Conservation (phyloP, 2,329 filamentous ascomycete species). For the Fusarium illudens region DNA sequence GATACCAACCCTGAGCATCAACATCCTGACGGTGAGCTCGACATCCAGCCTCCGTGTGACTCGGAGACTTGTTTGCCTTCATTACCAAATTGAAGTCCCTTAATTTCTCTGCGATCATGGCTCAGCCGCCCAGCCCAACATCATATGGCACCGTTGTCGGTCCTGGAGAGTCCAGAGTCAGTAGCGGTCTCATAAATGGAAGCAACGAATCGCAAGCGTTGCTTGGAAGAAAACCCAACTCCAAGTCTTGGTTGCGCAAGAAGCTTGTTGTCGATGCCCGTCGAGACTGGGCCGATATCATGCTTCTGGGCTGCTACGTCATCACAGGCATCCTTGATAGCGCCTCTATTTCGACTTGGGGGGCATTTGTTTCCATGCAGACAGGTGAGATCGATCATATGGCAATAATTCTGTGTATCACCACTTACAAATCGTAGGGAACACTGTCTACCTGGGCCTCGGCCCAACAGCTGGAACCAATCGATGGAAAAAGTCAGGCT, state of each 20-base stretch:
- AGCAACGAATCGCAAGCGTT: constrained; percentile 26
- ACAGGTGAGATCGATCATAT: constrained; percentile 62
- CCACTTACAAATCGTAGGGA: constrained; percentile 55
- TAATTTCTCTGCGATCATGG: constrained; percentile 11
- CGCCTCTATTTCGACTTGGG: constrained; percentile 79
- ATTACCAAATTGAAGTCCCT: background rate
- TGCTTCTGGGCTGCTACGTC: constrained; percentile 76
- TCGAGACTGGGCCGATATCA: constrained; percentile 70
- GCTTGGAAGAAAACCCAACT: constrained; percentile 25
- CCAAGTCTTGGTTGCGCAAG: constrained; percentile 29
- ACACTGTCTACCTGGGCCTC: constrained; percentile 81
- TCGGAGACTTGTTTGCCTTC: background rate
- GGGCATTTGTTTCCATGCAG: constrained; percentile 85
- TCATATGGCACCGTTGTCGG: constrained; percentile 31
- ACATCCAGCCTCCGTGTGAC: background rate
- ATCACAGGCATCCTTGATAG: constrained; percentile 82
- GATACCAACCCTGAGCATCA: background rate
- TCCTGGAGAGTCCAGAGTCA: constrained; percentile 2
- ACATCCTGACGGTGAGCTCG: background rate
- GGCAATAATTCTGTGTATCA: background rate
- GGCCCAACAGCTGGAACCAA: constrained; percentile 61
- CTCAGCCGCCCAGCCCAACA: constrained; percentile 9
- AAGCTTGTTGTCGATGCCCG: constrained; percentile 36
- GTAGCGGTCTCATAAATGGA: constrained; percentile 4
- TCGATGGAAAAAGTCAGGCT: constrained; percentile 65